Conservation (phyloP, 2,329 filamentous ascomycete genomes). For the Allantophomopsis lycopodina region DNA sequence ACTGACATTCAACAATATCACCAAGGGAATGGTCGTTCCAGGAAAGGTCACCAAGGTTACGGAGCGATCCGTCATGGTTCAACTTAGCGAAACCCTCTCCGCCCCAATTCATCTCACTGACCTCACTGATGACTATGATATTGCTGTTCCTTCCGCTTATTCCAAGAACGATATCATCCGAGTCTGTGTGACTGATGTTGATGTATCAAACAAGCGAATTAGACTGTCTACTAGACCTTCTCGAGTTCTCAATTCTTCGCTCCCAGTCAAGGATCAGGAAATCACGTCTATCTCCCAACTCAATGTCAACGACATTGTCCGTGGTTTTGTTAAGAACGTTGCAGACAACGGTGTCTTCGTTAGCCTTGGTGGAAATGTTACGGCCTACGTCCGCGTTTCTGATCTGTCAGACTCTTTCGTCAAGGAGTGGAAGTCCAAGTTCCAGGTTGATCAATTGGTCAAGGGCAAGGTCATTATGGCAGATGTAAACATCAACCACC, state of each 20-base stretch:
- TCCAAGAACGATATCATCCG: constrained; percentile 78
- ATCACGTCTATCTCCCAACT: constrained; percentile 60
- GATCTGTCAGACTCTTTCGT: constrained; percentile 84
- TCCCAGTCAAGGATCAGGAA: constrained; percentile 70
- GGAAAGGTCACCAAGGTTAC: constrained; percentile 76
- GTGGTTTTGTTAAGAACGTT: constrained; percentile 86
- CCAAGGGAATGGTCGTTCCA: constrained; percentile 67
- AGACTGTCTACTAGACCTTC: constrained; percentile 75
- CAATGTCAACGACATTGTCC: constrained; percentile 62
- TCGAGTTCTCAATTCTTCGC: constrained; percentile 73
- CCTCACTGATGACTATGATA: constrained; percentile 72
- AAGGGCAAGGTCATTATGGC: constrained; percentile 70
- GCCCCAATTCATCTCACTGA: constrained; percentile 75
- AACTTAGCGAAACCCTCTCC: constrained; percentile 67
- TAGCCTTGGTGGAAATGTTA: constrained; percentile 65
- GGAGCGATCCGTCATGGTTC: constrained; percentile 72
- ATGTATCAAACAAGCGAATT: constrained; percentile 73
- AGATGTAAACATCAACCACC: constrained; percentile 52
- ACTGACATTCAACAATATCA: constrained; percentile 57
- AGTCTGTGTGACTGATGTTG: constrained; percentile 72
- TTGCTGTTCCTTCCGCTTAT: constrained; percentile 62
- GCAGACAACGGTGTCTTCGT: constrained; percentile 84
- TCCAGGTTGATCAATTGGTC: constrained; percentile 80
- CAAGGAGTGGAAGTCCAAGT: constrained; percentile 90
- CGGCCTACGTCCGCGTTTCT: constrained; percentile 70